Conservation (phyloP, 352 stramenopile genomes). For the Phytopythium montanum region DNA sequence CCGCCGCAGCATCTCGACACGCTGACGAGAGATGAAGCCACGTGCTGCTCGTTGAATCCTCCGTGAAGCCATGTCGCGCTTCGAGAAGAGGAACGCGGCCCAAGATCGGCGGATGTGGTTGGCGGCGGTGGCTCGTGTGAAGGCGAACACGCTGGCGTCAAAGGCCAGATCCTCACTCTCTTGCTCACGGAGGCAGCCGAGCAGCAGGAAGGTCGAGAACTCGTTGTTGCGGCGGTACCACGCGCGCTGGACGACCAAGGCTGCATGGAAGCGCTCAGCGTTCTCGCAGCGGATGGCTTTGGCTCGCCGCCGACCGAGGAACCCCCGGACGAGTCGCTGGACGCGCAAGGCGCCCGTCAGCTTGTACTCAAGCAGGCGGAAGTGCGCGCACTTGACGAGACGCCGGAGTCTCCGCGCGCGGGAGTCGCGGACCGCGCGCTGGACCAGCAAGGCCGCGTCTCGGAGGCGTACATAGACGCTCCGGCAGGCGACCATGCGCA, state of each 20-base stretch:
- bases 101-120: slow-evolving; percentile 44
- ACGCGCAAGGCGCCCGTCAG: slow-evolving; percentile 39
- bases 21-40: slow-evolving; percentile 17
- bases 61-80: slow-evolving; percentile 23
- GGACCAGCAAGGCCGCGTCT: slow-evolving; percentile 43
- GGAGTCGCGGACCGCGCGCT: slow-evolving; percentile 49
- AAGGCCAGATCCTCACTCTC: slow-evolving; percentile 62
- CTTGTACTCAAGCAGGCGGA: slow-evolving; percentile 35
- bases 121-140: slow-evolving; percentile 17
- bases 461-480: slow-evolving; percentile 41
- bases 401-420: slow-evolving; percentile 43
- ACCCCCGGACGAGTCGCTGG: slow-evolving; percentile 56
- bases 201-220: slow-evolving; percentile 78
- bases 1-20: slow-evolving; percentile 26
- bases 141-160: slow-evolving; percentile 32
- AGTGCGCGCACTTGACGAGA: slow-evolving; percentile 54
- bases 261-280: slow-evolving; percentile 52
- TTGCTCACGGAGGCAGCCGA: slow-evolving; percentile 70
- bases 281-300: slow-evolving; percentile 17
- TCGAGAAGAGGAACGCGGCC: slow-evolving; percentile 19
- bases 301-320: slow-evolving; percentile 36
- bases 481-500: slow-evolving; percentile 45
- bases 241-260: slow-evolving; percentile 63
- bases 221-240: slow-evolving; percentile 85
- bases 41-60: slow-evolving; percentile 51